Conservation (phyloP, 108 stramenopile species). For the Conticribra guillardii region DNA sequence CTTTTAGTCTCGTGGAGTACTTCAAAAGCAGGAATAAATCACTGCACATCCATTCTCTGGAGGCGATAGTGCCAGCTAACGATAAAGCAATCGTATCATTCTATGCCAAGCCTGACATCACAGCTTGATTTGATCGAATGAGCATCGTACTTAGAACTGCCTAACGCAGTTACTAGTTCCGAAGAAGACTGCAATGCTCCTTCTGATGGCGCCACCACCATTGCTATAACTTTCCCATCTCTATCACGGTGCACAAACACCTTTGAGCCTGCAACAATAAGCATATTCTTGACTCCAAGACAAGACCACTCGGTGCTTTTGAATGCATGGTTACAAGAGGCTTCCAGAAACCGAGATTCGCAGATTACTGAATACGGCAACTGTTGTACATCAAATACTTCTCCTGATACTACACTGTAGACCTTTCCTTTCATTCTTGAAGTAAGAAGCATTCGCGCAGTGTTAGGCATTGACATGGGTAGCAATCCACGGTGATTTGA, state of each 20-base stretch:
- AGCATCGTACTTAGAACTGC: not conserved
- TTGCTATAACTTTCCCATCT: conserved; percentile 11
- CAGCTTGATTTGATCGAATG: conserved; percentile 9
- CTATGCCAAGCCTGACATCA: too few species aligned
- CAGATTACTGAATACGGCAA: not conserved
- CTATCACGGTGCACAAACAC: conserved; percentile 16
- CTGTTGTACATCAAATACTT: conserved; percentile 15
- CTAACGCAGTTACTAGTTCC: conserved; percentile 3
- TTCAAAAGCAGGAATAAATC: too few species aligned
- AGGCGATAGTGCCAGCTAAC: too few species aligned
- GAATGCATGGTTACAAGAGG: not conserved
- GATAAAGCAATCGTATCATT: too few species aligned
- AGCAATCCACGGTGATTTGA: conserved; percentile 12
- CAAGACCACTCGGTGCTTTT: conserved; percentile 3
- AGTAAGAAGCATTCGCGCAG: conserved; percentile 15
- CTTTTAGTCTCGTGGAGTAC: too few species aligned
- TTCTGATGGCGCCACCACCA: not conserved
- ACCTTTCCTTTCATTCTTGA: conserved; percentile 37
- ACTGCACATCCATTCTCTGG: too few species aligned
- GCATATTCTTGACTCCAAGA: conserved; percentile 23
- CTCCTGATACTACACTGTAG: conserved; percentile 15
- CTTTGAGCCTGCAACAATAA: conserved; percentile 15
- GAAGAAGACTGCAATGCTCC: not conserved
- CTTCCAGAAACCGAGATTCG: not conserved
- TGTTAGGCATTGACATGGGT: conserved; percentile 3